Conservation (phyloP, 78 protist species). For the Dictyostelium discoideum region DNA sequence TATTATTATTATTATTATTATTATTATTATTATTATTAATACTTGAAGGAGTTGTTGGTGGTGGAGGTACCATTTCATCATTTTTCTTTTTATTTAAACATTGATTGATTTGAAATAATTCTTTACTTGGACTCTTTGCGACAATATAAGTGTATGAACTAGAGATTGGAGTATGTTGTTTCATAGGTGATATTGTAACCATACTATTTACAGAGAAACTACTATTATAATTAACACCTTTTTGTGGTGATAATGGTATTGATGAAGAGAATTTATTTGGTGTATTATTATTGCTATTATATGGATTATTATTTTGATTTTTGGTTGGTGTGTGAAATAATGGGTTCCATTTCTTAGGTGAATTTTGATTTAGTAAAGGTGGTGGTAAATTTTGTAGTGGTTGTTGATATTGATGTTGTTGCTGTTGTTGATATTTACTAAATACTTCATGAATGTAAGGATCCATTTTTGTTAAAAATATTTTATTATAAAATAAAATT, state of each 20-base stretch:
- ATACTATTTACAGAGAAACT: not conserved
- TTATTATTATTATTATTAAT: not conserved
- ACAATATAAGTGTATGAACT: constrained; percentile 9
- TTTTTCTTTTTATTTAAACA: not conserved
- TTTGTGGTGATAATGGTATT: not conserved
- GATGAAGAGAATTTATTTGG: not conserved
- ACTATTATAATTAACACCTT: not conserved
- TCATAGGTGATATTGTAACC: constrained; percentile 26
- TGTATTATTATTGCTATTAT: not conserved
- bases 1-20: not conserved
- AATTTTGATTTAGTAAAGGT: not conserved
- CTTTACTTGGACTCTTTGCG: constrained; percentile 55
- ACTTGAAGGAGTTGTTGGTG: not conserved
- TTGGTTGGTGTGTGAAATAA: not conserved
- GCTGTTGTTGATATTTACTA: not conserved
- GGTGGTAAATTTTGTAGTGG: constrained; percentile 27
- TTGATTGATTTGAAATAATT: constrained; percentile 17
- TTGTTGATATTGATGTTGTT: constrained; percentile 27
- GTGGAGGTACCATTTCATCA: not conserved
- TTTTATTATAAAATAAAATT: constrained; percentile 45
- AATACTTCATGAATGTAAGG: not conserved
- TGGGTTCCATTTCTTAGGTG: not conserved
- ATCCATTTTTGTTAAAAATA: constrained; percentile 7
- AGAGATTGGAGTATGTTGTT: not conserved
- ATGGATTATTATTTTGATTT: not conserved